Evolutionary conservation across 176 grass and related monocot genomes (phyloP), one percentile per base, ranked within the genome.

Genomic region (Ananas comosus): DNA sequence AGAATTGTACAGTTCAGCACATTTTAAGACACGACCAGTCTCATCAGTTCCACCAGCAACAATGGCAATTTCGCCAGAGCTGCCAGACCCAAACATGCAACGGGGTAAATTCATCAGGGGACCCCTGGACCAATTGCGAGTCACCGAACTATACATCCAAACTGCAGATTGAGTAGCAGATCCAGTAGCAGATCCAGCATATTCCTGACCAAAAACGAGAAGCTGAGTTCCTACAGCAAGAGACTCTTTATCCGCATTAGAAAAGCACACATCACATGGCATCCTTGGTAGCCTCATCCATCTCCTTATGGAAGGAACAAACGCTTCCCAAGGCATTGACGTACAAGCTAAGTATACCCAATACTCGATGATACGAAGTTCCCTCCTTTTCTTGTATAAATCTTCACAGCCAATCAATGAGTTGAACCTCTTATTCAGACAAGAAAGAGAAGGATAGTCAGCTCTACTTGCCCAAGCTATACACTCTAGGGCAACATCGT

Each of bases 201-300:
- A 80, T 75, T 96, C 88, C 21, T 83, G 85, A 64, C 92, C 92
- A 71, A 96, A 96, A 51, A 96, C 92, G 74, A 96, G 88, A 67
- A 96, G 83, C 48, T 80, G 83, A 72, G 88, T 96, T n/a, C 88
- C 92, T 4, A 96, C 92, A 8, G 88, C 88, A 58, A 96, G 88
- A 3, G 92, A 96, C 56, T 91, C 92, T 81, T 92, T 96, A 71
- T 96, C 92, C 53, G 88, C 88, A 73, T 79, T 80, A 78, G 83
- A 91, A 76, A 96, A 96, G 73, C 92, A 91, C 28, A 89, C 85
- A 14, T 96, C 88, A 11, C 92, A 96, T 16, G 92, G 92, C 79
- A 96, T 82, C 74, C 76, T 83, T 9, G 88, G 92, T 28, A 96
- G 79, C 72, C 76, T 85, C 88, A 96, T 96, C 92, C 92, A 96